Evolutionary conservation across 805 yeast species (phyloP).

Genomic region (Monosporozyma yasuniensis): DNA sequence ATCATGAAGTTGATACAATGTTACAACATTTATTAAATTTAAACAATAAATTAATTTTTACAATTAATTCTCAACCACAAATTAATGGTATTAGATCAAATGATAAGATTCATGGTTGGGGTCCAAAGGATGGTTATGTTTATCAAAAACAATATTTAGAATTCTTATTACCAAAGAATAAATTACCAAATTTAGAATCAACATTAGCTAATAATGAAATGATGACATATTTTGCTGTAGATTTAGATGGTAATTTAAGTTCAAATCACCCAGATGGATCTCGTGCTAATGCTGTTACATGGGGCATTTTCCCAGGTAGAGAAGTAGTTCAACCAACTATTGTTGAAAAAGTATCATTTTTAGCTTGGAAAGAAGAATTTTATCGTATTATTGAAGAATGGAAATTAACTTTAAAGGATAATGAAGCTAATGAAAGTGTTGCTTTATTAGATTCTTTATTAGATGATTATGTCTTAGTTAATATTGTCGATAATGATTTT

Average conservation of each 20-base stretch:
- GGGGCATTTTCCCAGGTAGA: slow-evolving; percentile 97
- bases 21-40: slow-evolving; percentile 49
- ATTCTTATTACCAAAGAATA: slow-evolving; percentile 57
- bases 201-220: slow-evolving; percentile 36
- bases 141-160: slow-evolving; percentile 93
- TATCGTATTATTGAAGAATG: slow-evolving; percentile 77
- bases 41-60: slow-evolving; percentile 59
- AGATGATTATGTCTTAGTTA: slow-evolving; percentile 62
- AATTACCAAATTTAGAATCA: slow-evolving; percentile 16
- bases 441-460: slow-evolving; percentile 25
- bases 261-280: slow-evolving; percentile 64
- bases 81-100: slow-evolving; percentile 69
- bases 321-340: slow-evolving; percentile 94
- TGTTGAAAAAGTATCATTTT: slow-evolving; percentile 81
- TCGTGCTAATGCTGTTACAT: slow-evolving; percentile 89
- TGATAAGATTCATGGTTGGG: slow-evolving; percentile 83
- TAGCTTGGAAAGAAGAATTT: slow-evolving; percentile 97
- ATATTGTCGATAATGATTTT: slow-evolving; percentile 84
- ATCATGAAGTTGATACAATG: slow-evolving; percentile 62
- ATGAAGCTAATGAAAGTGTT: slow-evolving; percentile 27
- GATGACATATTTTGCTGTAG: slow-evolving; percentile 73
- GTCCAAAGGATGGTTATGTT: slow-evolving; percentile 85
- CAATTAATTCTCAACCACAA: slow-evolving; percentile 92
- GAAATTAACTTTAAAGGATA: slow-evolving; percentile 44
- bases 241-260: slow-evolving; percentile 42